Base-by-base conservation (phyloP, 495 filamentous ascomycete genomes). In the Pseudevernia furfuracea region DNA sequence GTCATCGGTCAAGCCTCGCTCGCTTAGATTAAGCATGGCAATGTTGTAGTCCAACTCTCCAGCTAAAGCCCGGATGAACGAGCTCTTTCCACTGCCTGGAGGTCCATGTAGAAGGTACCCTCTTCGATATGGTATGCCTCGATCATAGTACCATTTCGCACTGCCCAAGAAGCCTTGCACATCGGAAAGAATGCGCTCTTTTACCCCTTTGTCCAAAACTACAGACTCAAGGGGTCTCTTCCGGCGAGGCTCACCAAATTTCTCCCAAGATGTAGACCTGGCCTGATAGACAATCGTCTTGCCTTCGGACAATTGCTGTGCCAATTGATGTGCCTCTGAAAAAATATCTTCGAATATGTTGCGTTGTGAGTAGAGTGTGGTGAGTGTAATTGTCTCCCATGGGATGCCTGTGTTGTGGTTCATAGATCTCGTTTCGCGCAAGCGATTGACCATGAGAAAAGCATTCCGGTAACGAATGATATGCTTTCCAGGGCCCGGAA, bases 51-150 rank as follows among this genome's bases (percentile, higher is more conserved):
- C 89, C 60, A 98, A 75, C 66, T 92, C 85, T 17, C 92, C 95
- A 2, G 94, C 94, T 37, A 98, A 77, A 4, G 95, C 92, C 76
- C 96, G 92, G 58, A 97, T 95, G 73, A 98, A 97, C 3, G 90
- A 95, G 68, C 87, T 96, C 75, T 98, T 98, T 28, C 94, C 94
- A 21, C 90, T 95, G 3, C 94, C 94, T 0, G 94, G 95, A 4
- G 93, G 92, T 0, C 94, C 94, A 71, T 96, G 92, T 7, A 98
- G 82, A 46, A 98, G 81, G 74, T 97, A 98, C 2, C 94, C 94
- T 28, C 94, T 81, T 39, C 94, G 86, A 66, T 97, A 98, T 1
- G 94, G 94, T 67, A 98, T 96, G 10, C 94, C 94, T 10, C 94
- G 87, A 71, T 97, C 90, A 36, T 92, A 82, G 69, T 98, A 98